These are phyloP conservation scores for Sphaerostilbella broomeana DNA, from an alignment of 2,329 filamentous ascomycete genomes.

Conservation along the genomic window DNA sequence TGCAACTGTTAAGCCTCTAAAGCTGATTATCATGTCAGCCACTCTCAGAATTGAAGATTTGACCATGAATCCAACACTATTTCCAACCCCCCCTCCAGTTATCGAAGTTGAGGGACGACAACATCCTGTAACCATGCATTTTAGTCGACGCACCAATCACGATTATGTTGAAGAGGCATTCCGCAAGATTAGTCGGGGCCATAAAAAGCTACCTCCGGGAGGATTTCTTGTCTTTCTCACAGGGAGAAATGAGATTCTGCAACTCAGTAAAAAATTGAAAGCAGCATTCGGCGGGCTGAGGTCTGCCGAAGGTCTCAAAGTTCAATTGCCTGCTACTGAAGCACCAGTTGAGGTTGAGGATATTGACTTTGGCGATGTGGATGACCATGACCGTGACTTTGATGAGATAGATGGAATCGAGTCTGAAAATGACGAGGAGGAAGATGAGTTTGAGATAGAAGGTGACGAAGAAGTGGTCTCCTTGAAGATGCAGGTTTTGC, in stretches of 20 bases:
- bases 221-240: slow-evolving; percentile 93
- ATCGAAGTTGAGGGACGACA: slow-evolving; percentile 88
- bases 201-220: slow-evolving; percentile 82
- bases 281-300: slow-evolving; percentile 55
- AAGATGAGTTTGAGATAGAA: slow-evolving; percentile 63
- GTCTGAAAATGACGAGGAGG: slow-evolving; percentile 52
- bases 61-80: slow-evolving; percentile 74
- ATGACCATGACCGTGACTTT: slow-evolving; percentile 58
- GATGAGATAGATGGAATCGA: slow-evolving; percentile 54
- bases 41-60: slow-evolving; percentile 88
- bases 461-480: slow-evolving; percentile 54
- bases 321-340: slow-evolving; percentile 70
- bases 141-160: slow-evolving; percentile 70
- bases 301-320: slow-evolving; percentile 54
- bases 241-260: slow-evolving; percentile 82
- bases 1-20: slow-evolving; percentile 66
- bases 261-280: slow-evolving; percentile 73
- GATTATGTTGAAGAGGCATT: slow-evolving; percentile 92
- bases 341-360: slow-evolving; percentile 79
- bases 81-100: slow-evolving; percentile 71
- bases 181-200: slow-evolving; percentile 77
- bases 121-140: slow-evolving; percentile 84
- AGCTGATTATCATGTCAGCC: slow-evolving; percentile 96
- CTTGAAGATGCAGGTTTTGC: slow-evolving; percentile 78
- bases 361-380: slow-evolving; percentile 67